Conservation (phyloP, 345 rosid species). For the Atalantia buxifolia region DNA sequence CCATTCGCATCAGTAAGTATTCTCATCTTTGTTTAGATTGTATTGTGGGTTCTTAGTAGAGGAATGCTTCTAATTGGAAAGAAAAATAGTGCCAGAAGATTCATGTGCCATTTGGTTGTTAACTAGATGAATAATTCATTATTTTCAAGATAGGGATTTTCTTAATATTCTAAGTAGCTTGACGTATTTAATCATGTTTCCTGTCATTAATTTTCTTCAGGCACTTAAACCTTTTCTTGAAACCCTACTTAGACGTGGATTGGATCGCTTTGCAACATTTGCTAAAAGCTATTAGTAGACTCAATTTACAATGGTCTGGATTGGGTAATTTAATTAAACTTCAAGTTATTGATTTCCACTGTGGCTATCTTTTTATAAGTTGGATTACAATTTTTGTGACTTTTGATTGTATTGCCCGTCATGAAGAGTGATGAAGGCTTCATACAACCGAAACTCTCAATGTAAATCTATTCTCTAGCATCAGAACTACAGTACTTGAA, state of each 20-base stretch:
- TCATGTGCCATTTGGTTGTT: not conserved
- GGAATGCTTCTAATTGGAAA: not conserved
- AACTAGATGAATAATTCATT: not conserved
- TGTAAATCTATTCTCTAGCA: not conserved
- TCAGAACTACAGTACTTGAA: not conserved
- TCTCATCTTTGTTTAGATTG: slow-evolving; percentile 1
- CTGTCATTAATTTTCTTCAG: slow-evolving; percentile 29
- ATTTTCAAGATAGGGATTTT: not conserved
- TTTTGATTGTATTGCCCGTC: not conserved
- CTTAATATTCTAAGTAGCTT: not conserved
- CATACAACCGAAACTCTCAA: not conserved
- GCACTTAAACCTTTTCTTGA: slow-evolving; percentile 81
- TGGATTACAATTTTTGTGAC: not conserved
- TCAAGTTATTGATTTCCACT: not conserved
- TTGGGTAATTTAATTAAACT: not conserved
- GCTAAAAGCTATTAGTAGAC: slow-evolving; percentile 28
- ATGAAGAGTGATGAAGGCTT: not conserved
- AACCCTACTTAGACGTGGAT: slow-evolving; percentile 55
- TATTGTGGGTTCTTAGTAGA: not conserved
- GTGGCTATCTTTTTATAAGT: not conserved
- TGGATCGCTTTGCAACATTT: slow-evolving; percentile 61
- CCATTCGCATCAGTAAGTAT: slow-evolving; percentile 82
- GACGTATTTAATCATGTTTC: not conserved
- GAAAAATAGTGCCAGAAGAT: not conserved
- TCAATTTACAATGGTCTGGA: slow-evolving; percentile 4